phyloP scores from a whole-genome alignment of 2,329 filamentous ascomycete genomes.

The Alternaria sp. region DNA sequence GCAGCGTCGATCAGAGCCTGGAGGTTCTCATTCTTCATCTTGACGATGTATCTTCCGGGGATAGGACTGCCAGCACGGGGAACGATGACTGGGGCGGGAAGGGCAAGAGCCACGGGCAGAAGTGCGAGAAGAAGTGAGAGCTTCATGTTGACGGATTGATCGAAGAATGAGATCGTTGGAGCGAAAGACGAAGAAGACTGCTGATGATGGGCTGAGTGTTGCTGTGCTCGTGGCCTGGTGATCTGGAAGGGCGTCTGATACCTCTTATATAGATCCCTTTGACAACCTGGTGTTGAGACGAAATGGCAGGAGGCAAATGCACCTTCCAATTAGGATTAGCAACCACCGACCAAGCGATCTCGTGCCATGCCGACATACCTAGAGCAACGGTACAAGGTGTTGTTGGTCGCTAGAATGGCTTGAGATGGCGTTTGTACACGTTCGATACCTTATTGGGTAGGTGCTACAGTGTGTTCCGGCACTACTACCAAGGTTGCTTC shows the following conservation, averaged over 20 bases:
- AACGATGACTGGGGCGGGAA: slow-evolving; percentile 50
- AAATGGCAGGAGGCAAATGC: slow-evolving; percentile 24
- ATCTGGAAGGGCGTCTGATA: slow-evolving; percentile 16
- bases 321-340: slow-evolving; percentile 46
- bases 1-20: slow-evolving; percentile 38
- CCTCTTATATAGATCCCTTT: slow-evolving; percentile 43
- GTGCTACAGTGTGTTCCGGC: slow-evolving; percentile 38
- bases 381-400: slow-evolving; percentile 23
- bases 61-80: slow-evolving; percentile 49
- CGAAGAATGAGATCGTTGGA: slow-evolving; percentile 22
- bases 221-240: slow-evolving; percentile 40
- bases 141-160: slow-evolving; percentile 49
- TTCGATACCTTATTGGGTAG: slow-evolving; percentile 41
- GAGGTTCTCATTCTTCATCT: slow-evolving; percentile 52
- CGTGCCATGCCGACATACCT: slow-evolving; percentile 27
- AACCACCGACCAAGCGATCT: slow-evolving; percentile 18
- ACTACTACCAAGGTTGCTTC: slow-evolving; percentile 24
- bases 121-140: slow-evolving; percentile 49
- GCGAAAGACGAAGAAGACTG: slow-evolving; percentile 21
- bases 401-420: slow-evolving; percentile 26
- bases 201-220: slow-evolving; percentile 31
- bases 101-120: slow-evolving; percentile 48
- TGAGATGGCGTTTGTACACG: slow-evolving; percentile 36
- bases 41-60: slow-evolving; percentile 57
- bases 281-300: slow-evolving; percentile 13